phyloP scores from a whole-genome alignment of 345 rosid species.

The Acer campestre region DNA sequence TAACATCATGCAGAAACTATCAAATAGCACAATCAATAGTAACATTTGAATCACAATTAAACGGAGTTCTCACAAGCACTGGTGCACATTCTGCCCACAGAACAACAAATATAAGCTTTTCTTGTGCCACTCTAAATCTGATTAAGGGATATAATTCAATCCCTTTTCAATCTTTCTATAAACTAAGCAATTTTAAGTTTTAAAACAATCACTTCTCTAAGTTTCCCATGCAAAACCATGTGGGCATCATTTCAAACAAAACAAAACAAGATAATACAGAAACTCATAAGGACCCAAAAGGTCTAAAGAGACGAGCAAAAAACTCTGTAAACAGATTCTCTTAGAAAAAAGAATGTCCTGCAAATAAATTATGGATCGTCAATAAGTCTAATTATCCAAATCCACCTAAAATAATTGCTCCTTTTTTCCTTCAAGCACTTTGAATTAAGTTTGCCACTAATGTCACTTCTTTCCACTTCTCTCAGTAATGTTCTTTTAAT shows the following conservation, averaged over 20 bases:
- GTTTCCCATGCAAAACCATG: not conserved
- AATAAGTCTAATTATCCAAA: not conserved
- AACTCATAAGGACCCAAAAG: conserved; percentile 6
- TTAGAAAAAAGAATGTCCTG: not conserved
- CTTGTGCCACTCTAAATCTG: not conserved
- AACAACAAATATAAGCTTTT: not conserved
- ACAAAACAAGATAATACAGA: conserved; percentile 20
- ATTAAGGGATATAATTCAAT: not conserved
- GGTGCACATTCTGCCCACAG: not conserved
- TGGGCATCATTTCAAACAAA: not conserved
- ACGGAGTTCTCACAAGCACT: conserved; percentile 4
- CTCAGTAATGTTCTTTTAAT: not conserved
- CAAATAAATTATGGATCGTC: not conserved
- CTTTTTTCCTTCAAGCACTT: not conserved
- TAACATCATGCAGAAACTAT: no score
- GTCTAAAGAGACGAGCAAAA: not conserved
- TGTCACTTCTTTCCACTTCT: not conserved
- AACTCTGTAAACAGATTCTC: not conserved
- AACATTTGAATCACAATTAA: not conserved
- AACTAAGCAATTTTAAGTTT: not conserved
- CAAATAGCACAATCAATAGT: no score
- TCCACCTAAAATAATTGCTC: not conserved
- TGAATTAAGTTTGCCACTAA: not conserved
- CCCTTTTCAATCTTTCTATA: not conserved
- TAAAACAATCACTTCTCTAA: not conserved